Evolutionary conservation across 306 rosid genomes (phyloP).

Genomic region (Castanea crenata): DNA sequence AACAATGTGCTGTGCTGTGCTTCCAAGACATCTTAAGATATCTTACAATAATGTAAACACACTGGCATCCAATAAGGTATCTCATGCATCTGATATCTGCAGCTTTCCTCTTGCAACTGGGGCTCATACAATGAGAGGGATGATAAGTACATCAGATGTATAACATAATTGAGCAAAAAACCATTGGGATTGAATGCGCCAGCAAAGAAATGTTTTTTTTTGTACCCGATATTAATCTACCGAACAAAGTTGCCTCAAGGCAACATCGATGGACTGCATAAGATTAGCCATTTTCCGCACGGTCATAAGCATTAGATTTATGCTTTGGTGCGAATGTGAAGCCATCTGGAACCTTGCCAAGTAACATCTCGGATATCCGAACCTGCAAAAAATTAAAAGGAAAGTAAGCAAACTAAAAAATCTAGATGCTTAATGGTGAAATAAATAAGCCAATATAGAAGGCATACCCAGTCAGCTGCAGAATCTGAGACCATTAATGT

Average conservation of each 20-base stretch:
- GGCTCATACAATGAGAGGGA: no score
- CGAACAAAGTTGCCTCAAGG: neutral
- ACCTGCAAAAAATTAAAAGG: conserved; percentile 41
- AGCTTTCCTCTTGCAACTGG: no score
- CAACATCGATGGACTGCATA: neutral
- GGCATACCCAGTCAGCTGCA: conserved; percentile 91
- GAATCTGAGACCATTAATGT: conserved; percentile 94
- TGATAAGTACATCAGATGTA: no score
- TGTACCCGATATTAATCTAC: neutral
- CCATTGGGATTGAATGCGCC: no score
- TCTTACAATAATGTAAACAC: neutral
- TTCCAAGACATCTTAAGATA: neutral
- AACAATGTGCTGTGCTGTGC: neutral
- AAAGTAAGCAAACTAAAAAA: neutral
- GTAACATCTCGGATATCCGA: conserved; percentile 81
- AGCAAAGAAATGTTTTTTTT: neutral
- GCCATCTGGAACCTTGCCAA: conserved; percentile 91
- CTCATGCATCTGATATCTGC: no score
- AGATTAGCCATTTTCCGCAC: conserved; percentile 78
- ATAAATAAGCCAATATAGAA: conserved; percentile 1
- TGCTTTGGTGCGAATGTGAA: conserved; percentile 84
- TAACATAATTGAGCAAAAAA: no score
- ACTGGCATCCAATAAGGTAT: neutral
- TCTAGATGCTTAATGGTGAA: neutral
- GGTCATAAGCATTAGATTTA: conserved; percentile 88